Conservation (phyloP, 1,284 basidiomycete species). For the Megacollybia platyphylla region DNA sequence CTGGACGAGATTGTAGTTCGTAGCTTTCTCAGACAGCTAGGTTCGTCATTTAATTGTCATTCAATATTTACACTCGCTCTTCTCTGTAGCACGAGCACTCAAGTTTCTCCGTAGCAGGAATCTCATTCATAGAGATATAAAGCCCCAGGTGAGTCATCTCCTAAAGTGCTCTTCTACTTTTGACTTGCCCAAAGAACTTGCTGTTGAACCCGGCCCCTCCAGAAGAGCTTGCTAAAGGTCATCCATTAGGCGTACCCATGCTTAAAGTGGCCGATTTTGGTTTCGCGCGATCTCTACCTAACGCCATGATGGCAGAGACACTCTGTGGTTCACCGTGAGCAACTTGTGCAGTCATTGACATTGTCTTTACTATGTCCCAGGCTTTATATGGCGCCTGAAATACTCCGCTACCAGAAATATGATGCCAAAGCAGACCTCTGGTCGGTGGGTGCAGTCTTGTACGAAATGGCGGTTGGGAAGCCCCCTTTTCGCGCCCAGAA, state of each 20-base stretch:
- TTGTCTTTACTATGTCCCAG: conserved; percentile 21
- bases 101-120: conserved; percentile 85
- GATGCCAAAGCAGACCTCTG: conserved; percentile 97
- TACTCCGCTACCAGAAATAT: conserved; percentile 94
- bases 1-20: conserved; percentile 86
- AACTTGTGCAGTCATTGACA: conserved; percentile 1
- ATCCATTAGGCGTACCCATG: conserved; percentile 87
- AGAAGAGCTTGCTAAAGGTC: conserved; percentile 72
- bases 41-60: conserved; percentile 26
- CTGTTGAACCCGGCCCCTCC: conserved; percentile 76
- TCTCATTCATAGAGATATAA: conserved; percentile 95
- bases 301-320: conserved; percentile 92
- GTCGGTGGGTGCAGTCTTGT: conserved; percentile 95
- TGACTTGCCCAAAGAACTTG: conserved; percentile 51
- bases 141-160: conserved; percentile 65
- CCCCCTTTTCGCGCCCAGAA: conserved; percentile 94
- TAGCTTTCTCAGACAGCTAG: conserved; percentile 87
- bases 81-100: conserved; percentile 67
- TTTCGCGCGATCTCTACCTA: conserved; percentile 87
- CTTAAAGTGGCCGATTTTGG: conserved; percentile 97
- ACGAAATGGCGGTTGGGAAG: conserved; percentile 89
- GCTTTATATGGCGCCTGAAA: conserved; percentile 98
- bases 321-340: conserved; percentile 91
- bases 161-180: background rate
- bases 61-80: conserved; percentile 2